Conservation (phyloP, 768 basidiomycete species). For the Xerocomus brunneocitrinus region DNA sequence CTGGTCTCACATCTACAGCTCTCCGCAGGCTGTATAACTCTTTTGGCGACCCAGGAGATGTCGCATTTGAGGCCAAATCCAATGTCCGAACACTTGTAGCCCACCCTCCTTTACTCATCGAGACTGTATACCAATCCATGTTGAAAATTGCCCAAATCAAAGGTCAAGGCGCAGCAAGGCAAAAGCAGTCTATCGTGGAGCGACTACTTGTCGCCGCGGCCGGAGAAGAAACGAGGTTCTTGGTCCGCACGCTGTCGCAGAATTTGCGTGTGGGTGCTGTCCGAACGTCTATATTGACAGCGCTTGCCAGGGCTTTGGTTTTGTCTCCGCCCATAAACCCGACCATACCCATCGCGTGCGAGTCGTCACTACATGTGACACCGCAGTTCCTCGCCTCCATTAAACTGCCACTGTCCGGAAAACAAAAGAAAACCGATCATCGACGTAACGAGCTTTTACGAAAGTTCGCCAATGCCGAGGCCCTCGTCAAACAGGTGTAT, state of each 20-base stretch:
- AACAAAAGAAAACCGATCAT: conserved; percentile 32
- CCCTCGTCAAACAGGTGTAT: conserved; percentile 64
- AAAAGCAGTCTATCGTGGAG: conserved; percentile 75
- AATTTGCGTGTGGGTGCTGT: conserved; percentile 88
- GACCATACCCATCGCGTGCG: conserved; percentile 10
- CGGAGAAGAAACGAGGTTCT: conserved; percentile 84
- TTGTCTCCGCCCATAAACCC: conserved; percentile 43
- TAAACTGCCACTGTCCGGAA: conserved; percentile 12
- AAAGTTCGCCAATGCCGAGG: conserved; percentile 56
- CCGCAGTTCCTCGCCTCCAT: conserved; percentile 17
- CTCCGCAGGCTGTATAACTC: conserved; percentile 64
- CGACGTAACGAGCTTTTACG: conserved; percentile 34
- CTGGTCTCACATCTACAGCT: conserved; percentile 54
- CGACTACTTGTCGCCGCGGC: conserved; percentile 77
- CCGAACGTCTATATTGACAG: conserved; percentile 72
- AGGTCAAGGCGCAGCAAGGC: conserved; percentile 70
- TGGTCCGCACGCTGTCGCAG: conserved; percentile 68
- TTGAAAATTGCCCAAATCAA: conserved; percentile 62
- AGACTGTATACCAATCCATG: conserved; percentile 63
- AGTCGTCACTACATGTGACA: conserved; percentile 29
- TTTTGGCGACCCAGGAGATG: conserved; percentile 83
- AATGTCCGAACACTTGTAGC: conserved; percentile 70
- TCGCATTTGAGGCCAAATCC: conserved; percentile 79
- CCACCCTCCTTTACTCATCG: conserved; percentile 61
- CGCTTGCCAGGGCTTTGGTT: conserved; percentile 74